Conservation (phyloP, 306 rosid genomes). For the Vigna radiata region DNA sequence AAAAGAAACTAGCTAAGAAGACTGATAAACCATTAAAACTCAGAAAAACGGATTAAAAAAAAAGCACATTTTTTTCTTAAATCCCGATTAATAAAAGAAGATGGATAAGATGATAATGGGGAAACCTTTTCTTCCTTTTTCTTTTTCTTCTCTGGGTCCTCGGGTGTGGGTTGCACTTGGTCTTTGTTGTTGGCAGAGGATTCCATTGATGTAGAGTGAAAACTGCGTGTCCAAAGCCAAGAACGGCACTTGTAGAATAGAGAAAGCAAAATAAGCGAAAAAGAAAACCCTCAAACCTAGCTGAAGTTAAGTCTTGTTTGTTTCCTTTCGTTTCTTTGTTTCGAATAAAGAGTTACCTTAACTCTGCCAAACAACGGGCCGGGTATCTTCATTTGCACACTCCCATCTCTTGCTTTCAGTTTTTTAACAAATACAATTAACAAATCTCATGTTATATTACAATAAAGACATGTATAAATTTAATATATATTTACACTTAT, state of each 20-base stretch:
- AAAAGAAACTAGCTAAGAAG: not conserved
- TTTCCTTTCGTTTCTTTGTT: not conserved
- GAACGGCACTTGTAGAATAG: conserved; percentile 15
- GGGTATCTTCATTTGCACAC: not conserved
- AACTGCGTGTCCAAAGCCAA: conserved; percentile 27
- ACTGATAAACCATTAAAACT: not conserved
- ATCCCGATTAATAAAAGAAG: not conserved
- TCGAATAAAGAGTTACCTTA: not conserved
- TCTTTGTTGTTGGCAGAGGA: conserved; percentile 42
- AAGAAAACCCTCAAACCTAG: not conserved
- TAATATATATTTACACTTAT: too few relatives aligned
- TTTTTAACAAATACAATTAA: too few relatives aligned
- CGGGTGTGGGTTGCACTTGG: conserved; percentile 44
- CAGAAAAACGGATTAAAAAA: not conserved
- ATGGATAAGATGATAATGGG: not conserved
- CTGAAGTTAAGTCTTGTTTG: not conserved
- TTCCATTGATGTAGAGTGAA: conserved; percentile 42
- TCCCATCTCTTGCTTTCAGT: not conserved
- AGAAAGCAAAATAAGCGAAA: not conserved
- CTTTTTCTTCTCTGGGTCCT: conserved; percentile 93
- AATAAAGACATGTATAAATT: too few relatives aligned
- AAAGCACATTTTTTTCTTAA: not conserved
- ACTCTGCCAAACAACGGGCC: not conserved
- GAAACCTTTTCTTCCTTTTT: conserved; percentile 91
- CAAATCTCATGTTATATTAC: too few relatives aligned